A percentile compares a stretch with the other conserved stretches of the same genome.
Evolutionary conservation across 2,329 filamentous ascomycete genomes (phyloP).

Genomic region (Pyrenophora seminiperda): DNA sequence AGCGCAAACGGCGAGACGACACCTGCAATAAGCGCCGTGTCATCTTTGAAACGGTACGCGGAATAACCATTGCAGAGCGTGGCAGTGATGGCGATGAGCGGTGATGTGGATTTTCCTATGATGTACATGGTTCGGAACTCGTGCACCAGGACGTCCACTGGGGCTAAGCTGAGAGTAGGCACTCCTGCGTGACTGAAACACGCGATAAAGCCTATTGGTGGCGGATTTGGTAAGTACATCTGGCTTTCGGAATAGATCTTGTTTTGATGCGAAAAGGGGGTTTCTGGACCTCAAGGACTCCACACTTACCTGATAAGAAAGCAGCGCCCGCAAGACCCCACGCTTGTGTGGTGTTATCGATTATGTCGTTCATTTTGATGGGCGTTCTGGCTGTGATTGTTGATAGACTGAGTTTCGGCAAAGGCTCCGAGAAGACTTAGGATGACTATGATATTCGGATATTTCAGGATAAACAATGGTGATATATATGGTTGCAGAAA

Average conservation of each 20-base stretch:
- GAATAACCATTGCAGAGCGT: slow-evolving; percentile 9
- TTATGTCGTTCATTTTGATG: not conserved
- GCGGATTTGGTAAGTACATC: not conserved
- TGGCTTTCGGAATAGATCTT: not conserved
- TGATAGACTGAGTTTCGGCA: not conserved
- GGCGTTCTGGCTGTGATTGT: not conserved
- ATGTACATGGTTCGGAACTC: slow-evolving; percentile 11
- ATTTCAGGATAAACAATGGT: too few relatives aligned
- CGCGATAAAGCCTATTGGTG: slow-evolving; percentile 2
- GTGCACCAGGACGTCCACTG: slow-evolving; percentile 6
- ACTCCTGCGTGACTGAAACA: slow-evolving; percentile 12
- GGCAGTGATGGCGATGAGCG: slow-evolving; percentile 2
- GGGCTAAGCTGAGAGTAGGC: slow-evolving; percentile 7
- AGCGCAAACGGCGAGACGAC: slow-evolving; percentile 1
- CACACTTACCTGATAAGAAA: slow-evolving; percentile 4
- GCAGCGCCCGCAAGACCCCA: slow-evolving; percentile 3
- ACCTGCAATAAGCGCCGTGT: not conserved
- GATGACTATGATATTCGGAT: too few relatives aligned
- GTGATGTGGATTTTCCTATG: slow-evolving; percentile 8
- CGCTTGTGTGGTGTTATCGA: not conserved
- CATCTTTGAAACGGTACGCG: not conserved
- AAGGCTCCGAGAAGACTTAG: too few relatives aligned
- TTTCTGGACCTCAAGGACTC: too few relatives aligned
- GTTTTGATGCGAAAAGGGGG: not conserved
- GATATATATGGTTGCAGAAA: too few relatives aligned